These are phyloP conservation scores for Arthrobotrys pseudoclavata DNA, from an alignment of 2,329 filamentous ascomycete genomes.

Conservation along the genomic window DNA sequence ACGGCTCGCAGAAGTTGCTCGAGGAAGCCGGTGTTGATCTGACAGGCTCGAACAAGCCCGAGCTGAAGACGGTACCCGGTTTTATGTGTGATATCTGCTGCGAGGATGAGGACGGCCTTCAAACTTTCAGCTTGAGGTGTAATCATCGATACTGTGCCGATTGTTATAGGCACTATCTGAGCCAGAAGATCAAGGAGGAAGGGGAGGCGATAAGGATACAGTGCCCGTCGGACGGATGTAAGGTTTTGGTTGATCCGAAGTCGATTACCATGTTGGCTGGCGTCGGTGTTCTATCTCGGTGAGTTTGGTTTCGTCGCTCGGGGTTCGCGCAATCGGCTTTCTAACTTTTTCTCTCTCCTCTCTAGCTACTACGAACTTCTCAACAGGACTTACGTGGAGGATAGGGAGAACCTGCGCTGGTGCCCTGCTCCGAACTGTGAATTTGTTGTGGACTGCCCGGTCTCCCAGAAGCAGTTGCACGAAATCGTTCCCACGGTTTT, in stretches of 20 bases:
- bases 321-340: neutral
- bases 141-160: conserved; percentile 92
- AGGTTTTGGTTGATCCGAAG: conserved; percentile 89
- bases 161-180: conserved; percentile 91
- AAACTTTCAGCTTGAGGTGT: conserved; percentile 95
- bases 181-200: conserved; percentile 93
- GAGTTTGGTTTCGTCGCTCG: conserved; percentile 2
- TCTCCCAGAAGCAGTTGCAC: conserved; percentile 88
- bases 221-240: conserved; percentile 89
- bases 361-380: conserved; percentile 84
- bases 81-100: conserved; percentile 97
- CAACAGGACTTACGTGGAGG: conserved; percentile 94
- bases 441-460: conserved; percentile 87
- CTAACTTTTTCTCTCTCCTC: conserved; percentile 2
- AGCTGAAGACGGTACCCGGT: conserved; percentile 75
- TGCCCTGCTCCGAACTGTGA: conserved; percentile 97
- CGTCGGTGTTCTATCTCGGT: conserved; percentile 34
- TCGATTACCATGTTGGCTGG: conserved; percentile 79
- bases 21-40: conserved; percentile 86
- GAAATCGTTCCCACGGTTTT: conserved; percentile 89
- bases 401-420: conserved; percentile 96
- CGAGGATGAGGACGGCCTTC: conserved; percentile 81
- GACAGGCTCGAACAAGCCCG: conserved; percentile 74
- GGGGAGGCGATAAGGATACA: conserved; percentile 95
- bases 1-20: conserved; percentile 81